phyloP scores from a whole-genome alignment of 805 yeast species.

The Jamesozyma lodderae region DNA sequence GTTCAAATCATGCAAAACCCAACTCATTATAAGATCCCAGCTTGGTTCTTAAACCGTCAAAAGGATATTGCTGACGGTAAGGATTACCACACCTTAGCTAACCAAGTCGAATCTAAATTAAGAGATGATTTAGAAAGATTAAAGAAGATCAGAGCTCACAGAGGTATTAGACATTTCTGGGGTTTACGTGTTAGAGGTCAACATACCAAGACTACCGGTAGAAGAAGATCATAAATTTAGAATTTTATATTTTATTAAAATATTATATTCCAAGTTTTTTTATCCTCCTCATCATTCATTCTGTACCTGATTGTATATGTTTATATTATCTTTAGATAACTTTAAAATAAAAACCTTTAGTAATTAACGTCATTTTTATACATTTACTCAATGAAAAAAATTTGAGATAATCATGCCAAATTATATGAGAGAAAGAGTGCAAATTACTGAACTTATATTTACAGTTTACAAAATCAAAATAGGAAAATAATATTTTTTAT shows the following conservation, averaged over 20 bases:
- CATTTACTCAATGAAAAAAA: too few species aligned
- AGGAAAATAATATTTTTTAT: too few species aligned
- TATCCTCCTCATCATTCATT: not conserved
- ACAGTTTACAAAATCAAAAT: too few species aligned
- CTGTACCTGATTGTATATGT: slow-evolving; percentile 2
- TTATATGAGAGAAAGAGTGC: too few species aligned
- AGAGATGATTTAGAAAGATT: slow-evolving; percentile 99
- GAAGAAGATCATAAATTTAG: slow-evolving; percentile 48
- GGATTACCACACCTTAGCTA: slow-evolving; percentile 97
- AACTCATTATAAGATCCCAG: slow-evolving; percentile 97
- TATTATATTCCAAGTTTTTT: not conserved
- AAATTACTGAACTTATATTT: too few species aligned
- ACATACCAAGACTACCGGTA: slow-evolving; percentile 99
- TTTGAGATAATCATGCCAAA: too few species aligned
- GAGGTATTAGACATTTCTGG: slow-evolving; percentile 99
- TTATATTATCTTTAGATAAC: slow-evolving; percentile 5
- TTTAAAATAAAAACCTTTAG: slow-evolving; percentile 1
- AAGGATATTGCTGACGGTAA: slow-evolving; percentile 97
- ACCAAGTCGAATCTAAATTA: slow-evolving; percentile 97
- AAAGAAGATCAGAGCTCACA: slow-evolving; percentile 99
- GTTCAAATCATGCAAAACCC: slow-evolving; percentile 99
- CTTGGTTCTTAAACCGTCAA: slow-evolving; percentile 99
- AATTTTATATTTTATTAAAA: not conserved
- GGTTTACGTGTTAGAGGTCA: slow-evolving; percentile 99
- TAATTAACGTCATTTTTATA: not conserved